A percentile compares a stretch with the other conserved stretches of the same genome.
Conservation (phyloP, 1,284 basidiomycete genomes). For the Pseudozyma flocculosa region DNA sequence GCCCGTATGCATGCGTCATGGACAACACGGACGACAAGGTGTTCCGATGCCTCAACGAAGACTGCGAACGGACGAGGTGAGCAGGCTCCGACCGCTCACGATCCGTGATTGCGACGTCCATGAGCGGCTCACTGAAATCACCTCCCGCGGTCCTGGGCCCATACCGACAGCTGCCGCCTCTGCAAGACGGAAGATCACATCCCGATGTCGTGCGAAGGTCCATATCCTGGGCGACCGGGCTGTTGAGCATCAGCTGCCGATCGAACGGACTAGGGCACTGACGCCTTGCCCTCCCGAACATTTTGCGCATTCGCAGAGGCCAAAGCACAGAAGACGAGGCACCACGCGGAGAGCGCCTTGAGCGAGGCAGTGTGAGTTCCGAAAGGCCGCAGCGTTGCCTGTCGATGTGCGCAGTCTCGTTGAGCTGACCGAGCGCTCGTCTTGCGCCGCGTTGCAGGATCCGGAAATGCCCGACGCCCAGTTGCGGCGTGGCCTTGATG, state of each 20-base stretch:
- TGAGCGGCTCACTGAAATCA: no score
- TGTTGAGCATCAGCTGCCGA: no score
- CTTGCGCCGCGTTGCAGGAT: background rate
- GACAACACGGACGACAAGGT: slow-evolving; percentile 42
- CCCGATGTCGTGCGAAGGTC: slow-evolving; percentile 42
- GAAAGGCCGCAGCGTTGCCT: background rate
- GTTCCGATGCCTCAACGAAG: slow-evolving; percentile 33
- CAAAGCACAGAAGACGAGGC: slow-evolving; percentile 10
- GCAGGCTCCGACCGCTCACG: no score
- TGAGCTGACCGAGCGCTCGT: no score
- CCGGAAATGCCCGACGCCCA: slow-evolving; percentile 5
- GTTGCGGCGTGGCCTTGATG: background rate
- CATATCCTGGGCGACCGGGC: background rate
- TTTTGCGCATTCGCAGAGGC: background rate
- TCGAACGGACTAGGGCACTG: no score
- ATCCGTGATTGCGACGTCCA: no score
- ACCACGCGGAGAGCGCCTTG: slow-evolving; percentile 24
- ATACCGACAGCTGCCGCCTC: slow-evolving; percentile 19
- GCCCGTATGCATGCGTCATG: slow-evolving; percentile 41
- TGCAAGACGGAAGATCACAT: slow-evolving; percentile 48
- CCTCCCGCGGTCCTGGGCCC: no score
- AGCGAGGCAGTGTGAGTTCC: slow-evolving; percentile 24
- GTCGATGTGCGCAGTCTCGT: no score
- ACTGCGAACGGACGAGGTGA: slow-evolving; percentile 20
- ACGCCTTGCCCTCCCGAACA: no score